phyloP scores from a whole-genome alignment of 176 grass and related monocot genomes.

The Cocos nucifera region DNA sequence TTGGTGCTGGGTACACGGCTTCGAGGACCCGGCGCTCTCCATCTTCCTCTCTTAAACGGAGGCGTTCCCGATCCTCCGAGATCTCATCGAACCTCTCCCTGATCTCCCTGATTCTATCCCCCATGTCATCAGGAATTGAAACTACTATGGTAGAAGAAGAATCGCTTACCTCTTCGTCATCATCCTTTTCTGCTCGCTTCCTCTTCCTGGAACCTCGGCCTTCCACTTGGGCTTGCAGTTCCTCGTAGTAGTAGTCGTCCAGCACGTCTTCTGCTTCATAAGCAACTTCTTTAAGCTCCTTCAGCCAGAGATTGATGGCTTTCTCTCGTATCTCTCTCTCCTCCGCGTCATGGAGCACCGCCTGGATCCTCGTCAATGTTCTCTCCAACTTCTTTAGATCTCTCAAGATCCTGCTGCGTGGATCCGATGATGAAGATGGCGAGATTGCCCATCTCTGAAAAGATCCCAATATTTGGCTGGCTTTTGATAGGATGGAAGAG shows the following conservation, averaged over 20 bases:
- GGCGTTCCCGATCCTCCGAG: slow-evolving; percentile 2
- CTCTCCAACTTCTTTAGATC: too few relatives aligned
- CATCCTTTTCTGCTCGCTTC: background rate
- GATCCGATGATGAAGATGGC: too few relatives aligned
- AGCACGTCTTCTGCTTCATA: too few relatives aligned
- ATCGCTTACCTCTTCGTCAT: background rate
- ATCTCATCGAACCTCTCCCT: slow-evolving; percentile 29
- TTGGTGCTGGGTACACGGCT: background rate
- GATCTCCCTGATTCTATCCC: slow-evolving; percentile 24
- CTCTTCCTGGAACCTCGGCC: slow-evolving; percentile 2
- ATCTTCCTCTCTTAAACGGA: slow-evolving; percentile 19
- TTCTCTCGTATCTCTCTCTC: too few relatives aligned
- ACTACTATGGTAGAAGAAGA: background rate
- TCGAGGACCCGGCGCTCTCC: background rate
- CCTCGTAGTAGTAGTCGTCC: slow-evolving; percentile 18
- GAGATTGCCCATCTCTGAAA: too few relatives aligned
- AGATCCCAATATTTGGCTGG: too few relatives aligned
- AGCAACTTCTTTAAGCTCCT: too few relatives aligned
- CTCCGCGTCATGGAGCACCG: too few relatives aligned
- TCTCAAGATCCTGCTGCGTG: too few relatives aligned
- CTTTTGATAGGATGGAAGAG: too few relatives aligned
- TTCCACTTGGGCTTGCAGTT: slow-evolving; percentile 1
- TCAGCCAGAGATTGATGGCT: too few relatives aligned
- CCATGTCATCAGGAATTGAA: background rate
- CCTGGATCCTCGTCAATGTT: too few relatives aligned